phyloP scores from a whole-genome alignment of 1,284 basidiomycete genomes.

The Mycena sp. region DNA sequence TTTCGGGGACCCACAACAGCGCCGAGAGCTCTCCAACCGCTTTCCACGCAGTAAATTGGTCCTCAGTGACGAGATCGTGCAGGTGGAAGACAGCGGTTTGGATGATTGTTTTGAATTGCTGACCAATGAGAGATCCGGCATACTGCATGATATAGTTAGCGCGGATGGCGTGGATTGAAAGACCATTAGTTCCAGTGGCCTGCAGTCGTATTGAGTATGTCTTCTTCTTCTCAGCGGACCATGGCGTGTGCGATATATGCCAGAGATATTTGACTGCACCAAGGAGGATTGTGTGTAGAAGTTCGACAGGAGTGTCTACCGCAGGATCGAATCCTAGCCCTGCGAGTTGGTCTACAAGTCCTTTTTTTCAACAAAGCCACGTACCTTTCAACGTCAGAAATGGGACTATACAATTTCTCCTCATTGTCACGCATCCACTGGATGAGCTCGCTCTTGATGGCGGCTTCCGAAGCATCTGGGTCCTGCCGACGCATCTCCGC shows the following conservation, averaged over 20 bases:
- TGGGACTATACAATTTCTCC: conserved; percentile 3
- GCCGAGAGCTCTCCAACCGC: conserved; percentile 44
- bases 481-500: no score
- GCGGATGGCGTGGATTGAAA: conserved; percentile 38
- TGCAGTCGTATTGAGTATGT: conserved; percentile 39
- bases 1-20: conserved; percentile 47
- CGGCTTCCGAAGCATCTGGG: no score
- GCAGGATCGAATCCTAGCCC: conserved; percentile 27
- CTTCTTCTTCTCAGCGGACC: conserved; percentile 33
- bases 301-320: conserved; percentile 39
- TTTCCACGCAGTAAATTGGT: conserved; percentile 39
- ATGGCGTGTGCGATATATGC: conserved; percentile 16
- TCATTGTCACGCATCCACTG: conserved; percentile 26
- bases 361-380: no score
- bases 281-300: conserved; percentile 48
- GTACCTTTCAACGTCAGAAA: conserved; percentile 9
- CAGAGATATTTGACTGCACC: conserved; percentile 46
- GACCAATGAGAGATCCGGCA: conserved; percentile 46
- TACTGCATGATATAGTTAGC: conserved; percentile 45
- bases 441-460: no score
- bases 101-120: conserved; percentile 48
- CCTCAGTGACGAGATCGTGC: conserved; percentile 28
- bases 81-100: conserved; percentile 43
- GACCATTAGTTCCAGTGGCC: conserved; percentile 39
- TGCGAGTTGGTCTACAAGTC: no score